Percentiles rank a stretch among this genome's conserved stretches.
phyloP scores from a whole-genome alignment of 352 stramenopile genomes.

The Globisporangium polare region DNA sequence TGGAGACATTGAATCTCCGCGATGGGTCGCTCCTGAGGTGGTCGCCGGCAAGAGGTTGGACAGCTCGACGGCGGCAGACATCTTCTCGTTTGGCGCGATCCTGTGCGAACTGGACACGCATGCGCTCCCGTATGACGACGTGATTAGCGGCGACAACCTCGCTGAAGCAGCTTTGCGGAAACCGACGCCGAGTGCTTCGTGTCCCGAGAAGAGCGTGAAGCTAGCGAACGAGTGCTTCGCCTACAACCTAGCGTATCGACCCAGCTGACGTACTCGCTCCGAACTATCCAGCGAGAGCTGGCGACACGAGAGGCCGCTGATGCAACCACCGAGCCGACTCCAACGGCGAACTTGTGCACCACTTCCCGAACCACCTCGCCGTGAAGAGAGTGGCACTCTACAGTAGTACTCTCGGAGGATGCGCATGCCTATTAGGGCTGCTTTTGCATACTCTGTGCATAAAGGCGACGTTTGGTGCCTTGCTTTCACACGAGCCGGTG shows the following conservation, averaged over 20 bases:
- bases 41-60: not conserved
- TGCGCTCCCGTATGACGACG: conserved; percentile 27
- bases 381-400: no score
- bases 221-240: conserved; percentile 1
- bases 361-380: no score
- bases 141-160: conserved; percentile 18
- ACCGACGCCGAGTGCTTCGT: conserved; percentile 22
- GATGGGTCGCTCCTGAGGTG: not conserved
- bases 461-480: no score
- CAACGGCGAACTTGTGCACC: no score
- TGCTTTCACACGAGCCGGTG: no score
- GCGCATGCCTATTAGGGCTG: no score
- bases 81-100: conserved; percentile 32
- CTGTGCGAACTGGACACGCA: conserved; percentile 45
- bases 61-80: not conserved
- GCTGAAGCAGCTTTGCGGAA: conserved; percentile 29
- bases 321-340: no score
- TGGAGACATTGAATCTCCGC: not conserved
- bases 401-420: no score
- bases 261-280: not conserved
- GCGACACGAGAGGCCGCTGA: not conserved
- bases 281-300: not conserved
- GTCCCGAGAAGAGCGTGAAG: not conserved
- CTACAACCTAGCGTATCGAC: not conserved
- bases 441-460: no score